These are phyloP conservation scores for Nemania diffusa DNA, from an alignment of 2,329 filamentous ascomycete genomes.

Conservation along the genomic window DNA sequence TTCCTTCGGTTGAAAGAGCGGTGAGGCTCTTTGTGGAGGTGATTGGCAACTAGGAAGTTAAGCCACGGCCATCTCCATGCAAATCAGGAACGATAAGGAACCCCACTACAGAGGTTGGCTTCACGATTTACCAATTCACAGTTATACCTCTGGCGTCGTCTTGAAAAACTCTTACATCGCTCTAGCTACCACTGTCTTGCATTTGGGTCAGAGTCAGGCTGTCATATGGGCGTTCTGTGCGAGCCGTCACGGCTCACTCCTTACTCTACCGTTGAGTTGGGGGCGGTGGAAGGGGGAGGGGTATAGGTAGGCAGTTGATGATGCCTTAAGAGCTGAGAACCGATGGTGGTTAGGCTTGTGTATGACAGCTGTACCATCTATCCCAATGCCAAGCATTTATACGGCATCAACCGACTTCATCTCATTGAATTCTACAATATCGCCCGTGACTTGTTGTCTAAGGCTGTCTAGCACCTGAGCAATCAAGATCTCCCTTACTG, in stretches of 20 bases:
- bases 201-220: not conserved
- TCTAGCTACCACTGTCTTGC: not conserved
- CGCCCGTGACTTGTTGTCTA: not conserved
- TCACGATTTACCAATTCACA: conserved; percentile 8
- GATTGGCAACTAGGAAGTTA: not conserved
- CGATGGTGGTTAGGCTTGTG: not conserved
- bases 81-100: conserved; percentile 21
- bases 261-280: not conserved
- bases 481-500: not conserved
- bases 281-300: too few relatives aligned
- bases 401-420: not conserved
- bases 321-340: conserved; percentile 5
- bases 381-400: not conserved
- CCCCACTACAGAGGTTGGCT: conserved; percentile 9
- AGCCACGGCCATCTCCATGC: conserved; percentile 17
- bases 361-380: not conserved
- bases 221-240: not conserved
- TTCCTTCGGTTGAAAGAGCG: conserved; percentile 33
- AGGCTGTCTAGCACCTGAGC: not conserved
- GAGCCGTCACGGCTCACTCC: not conserved
- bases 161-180: not conserved
- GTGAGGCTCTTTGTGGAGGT: conserved; percentile 29
- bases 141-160: conserved; percentile 4
- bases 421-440: not conserved
- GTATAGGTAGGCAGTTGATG: conserved; percentile 3